Evolutionary conservation across 495 filamentous ascomycete species (phyloP), one percentile per base, ranked within the genome.

Genomic region (Podospora appendiculata): DNA sequence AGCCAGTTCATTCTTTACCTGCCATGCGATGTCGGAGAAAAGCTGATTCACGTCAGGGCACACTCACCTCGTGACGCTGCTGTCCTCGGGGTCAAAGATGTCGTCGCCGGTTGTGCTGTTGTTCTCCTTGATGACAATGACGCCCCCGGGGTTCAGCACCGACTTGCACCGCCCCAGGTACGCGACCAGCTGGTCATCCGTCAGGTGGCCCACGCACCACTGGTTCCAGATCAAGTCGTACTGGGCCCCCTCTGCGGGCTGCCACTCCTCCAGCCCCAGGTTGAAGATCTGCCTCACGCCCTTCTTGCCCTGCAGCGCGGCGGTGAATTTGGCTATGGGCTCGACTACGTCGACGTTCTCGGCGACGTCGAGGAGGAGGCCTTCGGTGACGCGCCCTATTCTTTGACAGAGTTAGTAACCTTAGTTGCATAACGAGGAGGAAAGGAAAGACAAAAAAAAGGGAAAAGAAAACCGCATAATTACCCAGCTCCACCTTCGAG

Each of bases 131-230:
- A 96, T 70, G 5, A 95, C 82, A 32, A 96, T 80, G 50, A 79
- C 70, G 16, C 56, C 67, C 17, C 70, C 66, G 1, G 65, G 61
- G 9, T 69, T 75, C 46, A 94, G 53, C 0, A 73, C 79, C 0
- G 59, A 57, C 39, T 70, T 75, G 60, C 88, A 88, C 38, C 85
- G 72, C 55, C 67, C 51, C 9, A 96, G 67, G 53, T 85, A 95
- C 12, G 63, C 73, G 17, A 83, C 78, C 17, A 96, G 64, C 67
- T 95, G 82, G 38, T 59, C 60, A 70, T 95, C 92, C n/a, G 82
- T 91, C 48, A 96, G 69, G 63, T 96, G 86, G 13, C 89, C 88
- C n/a, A 94, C 68, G 70, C 90, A 96, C 90, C 90, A 95, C 69
- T 96, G 92, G 45, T 81, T 87, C 78, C 82, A 86, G 58, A 87